A percentile compares a stretch with the other conserved stretches of the same genome.
Conservation (phyloP, 371 early-diverging fungal species). For the Mortierella sp. region DNA sequence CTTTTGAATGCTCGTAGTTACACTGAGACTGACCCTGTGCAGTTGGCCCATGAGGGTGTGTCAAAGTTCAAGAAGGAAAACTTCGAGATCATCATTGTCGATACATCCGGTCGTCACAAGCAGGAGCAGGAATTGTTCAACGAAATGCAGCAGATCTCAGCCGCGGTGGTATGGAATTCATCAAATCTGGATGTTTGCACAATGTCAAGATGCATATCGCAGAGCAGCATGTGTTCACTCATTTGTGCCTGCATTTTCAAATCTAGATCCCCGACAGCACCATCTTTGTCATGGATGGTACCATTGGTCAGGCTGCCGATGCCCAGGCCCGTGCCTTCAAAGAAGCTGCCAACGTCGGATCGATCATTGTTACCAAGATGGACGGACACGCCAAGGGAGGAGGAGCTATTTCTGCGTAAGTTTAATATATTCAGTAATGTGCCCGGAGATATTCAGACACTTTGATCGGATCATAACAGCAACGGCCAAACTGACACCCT, state of each 20-base stretch:
- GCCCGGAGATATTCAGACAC: background rate
- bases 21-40: constrained; percentile 96
- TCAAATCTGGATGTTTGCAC: background rate
- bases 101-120: constrained; percentile 99
- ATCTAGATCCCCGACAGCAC: constrained; percentile 88
- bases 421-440: background rate
- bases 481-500: background rate
- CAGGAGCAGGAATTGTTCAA: constrained; percentile 98
- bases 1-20: constrained; percentile 66
- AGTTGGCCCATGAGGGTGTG: constrained; percentile 96
- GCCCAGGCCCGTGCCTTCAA: constrained; percentile 97
- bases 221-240: background rate
- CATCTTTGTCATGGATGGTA: constrained; percentile 99
- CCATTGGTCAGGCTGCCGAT: constrained; percentile 99
- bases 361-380: constrained; percentile 99
- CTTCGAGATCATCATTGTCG: constrained; percentile 99
- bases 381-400: constrained; percentile 99
- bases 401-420: constrained; percentile 98
- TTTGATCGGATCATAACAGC: background rate
- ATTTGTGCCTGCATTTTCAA: constrained; percentile 2
- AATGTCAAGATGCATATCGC: background rate
- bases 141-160: constrained; percentile 98
- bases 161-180: constrained; percentile 75
- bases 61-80: constrained; percentile 96
- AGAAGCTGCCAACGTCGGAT: constrained; percentile 97